Percentiles rank a stretch among this genome's conserved stretches.
phyloP scores from a whole-genome alignment of 176 grass and related monocot genomes.

The Poa annua region DNA sequence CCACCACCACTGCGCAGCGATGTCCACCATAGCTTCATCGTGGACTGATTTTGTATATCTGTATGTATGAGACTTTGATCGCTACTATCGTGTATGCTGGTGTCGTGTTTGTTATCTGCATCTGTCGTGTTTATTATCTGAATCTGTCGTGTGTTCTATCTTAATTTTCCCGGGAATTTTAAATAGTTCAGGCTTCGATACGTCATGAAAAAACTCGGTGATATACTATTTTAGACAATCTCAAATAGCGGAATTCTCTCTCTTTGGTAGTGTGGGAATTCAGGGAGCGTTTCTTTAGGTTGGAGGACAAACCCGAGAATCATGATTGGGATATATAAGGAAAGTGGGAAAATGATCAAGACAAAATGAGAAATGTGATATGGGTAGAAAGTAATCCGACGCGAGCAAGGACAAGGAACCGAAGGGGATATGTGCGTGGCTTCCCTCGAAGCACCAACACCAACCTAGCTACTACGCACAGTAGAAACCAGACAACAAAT shows the following conservation, averaged over 20 bases:
- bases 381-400: slow-evolving; percentile 34
- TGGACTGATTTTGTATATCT: no score
- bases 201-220: no score
- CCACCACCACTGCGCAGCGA: no score
- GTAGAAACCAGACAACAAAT: background rate
- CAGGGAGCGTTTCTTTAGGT: background rate
- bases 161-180: no score
- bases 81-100: no score
- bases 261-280: background rate
- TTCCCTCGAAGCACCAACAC: slow-evolving; percentile 35
- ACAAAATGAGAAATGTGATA: slow-evolving; percentile 28
- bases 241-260: background rate
- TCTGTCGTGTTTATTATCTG: no score
- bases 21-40: no score
- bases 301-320: background rate
- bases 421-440: slow-evolving; percentile 30
- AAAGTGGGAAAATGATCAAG: slow-evolving; percentile 29
- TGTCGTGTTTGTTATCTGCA: no score
- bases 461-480: background rate
- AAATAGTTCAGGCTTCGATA: no score
- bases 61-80: no score
- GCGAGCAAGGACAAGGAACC: slow-evolving; percentile 33
- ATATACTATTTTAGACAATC: background rate
- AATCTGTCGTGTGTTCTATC: no score
- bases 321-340: slow-evolving; percentile 43